phyloP scores from a whole-genome alignment of 805 yeast genomes.

The Ogataea allantospora region DNA sequence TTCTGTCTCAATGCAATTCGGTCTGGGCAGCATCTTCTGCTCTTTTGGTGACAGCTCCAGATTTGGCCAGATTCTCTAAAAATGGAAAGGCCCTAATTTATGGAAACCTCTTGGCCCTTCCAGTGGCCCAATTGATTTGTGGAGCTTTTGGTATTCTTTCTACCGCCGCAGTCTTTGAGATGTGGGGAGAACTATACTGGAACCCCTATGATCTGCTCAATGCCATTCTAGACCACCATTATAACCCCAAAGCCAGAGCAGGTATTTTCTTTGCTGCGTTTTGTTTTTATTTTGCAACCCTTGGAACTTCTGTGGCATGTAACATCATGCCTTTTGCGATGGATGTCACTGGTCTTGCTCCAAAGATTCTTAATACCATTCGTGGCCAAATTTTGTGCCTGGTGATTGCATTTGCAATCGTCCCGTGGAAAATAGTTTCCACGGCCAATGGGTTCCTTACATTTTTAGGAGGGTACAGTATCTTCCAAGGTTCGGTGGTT shows the following conservation, averaged over 20 bases:
- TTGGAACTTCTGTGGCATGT: conserved; percentile 30
- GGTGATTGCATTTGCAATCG: conserved; percentile 22
- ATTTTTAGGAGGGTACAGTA: conserved; percentile 21
- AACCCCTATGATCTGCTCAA: conserved; percentile 28
- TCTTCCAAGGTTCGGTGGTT: conserved; percentile 22
- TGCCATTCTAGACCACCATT: conserved; percentile 29
- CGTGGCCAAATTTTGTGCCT: conserved; percentile 22
- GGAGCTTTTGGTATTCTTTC: conserved; percentile 19
- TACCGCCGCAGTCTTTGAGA: conserved; percentile 17
- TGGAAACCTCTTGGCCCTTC: conserved; percentile 20
- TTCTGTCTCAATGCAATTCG: neutral
- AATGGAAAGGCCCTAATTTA: conserved; percentile 12
- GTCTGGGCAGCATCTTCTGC: neutral
- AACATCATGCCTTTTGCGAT: conserved; percentile 27
- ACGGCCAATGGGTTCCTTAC: conserved; percentile 22
- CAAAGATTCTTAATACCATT: conserved; percentile 28
- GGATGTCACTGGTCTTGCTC: conserved; percentile 27
- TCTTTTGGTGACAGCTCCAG: conserved; percentile 16
- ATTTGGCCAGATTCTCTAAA: conserved; percentile 26
- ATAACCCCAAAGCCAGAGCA: conserved; percentile 28
- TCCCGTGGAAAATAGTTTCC: conserved; percentile 22
- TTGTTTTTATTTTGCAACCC: conserved; percentile 24
- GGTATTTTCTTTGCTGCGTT: conserved; percentile 25
- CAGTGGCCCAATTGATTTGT: conserved; percentile 18
- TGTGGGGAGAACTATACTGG: conserved; percentile 28